phyloP scores from a whole-genome alignment of 2,329 filamentous ascomycete genomes.

The Pseudogymnoascus sp. region DNA sequence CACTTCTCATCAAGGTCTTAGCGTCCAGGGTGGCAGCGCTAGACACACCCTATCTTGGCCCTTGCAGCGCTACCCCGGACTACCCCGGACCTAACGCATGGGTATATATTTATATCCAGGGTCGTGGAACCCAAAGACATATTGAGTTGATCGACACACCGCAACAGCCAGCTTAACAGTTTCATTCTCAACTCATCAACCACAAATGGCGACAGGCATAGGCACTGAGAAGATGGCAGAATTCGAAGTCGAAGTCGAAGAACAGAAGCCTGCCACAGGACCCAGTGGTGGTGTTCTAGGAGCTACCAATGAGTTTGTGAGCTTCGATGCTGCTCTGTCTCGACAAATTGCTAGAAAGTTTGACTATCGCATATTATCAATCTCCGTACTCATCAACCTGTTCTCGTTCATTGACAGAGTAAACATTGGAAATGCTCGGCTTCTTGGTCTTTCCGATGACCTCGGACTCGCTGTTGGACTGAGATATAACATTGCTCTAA shows the following conservation, averaged over 20 bases:
- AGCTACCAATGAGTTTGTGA: background rate
- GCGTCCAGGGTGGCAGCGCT: background rate
- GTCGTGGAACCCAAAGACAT: background rate
- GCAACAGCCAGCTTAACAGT: background rate
- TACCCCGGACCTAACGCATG: background rate
- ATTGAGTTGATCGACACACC: background rate
- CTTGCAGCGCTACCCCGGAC: background rate
- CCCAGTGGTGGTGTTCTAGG: background rate
- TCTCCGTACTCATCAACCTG: constrained; percentile 43
- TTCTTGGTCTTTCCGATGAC: background rate
- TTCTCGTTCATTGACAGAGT: constrained; percentile 7
- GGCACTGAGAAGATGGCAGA: background rate
- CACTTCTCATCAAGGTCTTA: background rate
- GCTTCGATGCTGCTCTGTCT: background rate
- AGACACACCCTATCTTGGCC: background rate
- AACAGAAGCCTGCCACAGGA: background rate
- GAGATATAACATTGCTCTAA: constrained; percentile 3
- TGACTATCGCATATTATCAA: constrained; percentile 48
- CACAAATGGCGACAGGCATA: background rate
- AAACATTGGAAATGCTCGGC: constrained; percentile 8
- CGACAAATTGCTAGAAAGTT: constrained; percentile 34
- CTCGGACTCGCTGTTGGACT: background rate
- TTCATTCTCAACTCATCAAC: background rate
- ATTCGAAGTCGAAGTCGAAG: background rate
- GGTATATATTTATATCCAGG: background rate